These are phyloP conservation scores for Colletotrichum australisinense DNA, from an alignment of 2,329 filamentous ascomycete species.

Conservation along the genomic window DNA sequence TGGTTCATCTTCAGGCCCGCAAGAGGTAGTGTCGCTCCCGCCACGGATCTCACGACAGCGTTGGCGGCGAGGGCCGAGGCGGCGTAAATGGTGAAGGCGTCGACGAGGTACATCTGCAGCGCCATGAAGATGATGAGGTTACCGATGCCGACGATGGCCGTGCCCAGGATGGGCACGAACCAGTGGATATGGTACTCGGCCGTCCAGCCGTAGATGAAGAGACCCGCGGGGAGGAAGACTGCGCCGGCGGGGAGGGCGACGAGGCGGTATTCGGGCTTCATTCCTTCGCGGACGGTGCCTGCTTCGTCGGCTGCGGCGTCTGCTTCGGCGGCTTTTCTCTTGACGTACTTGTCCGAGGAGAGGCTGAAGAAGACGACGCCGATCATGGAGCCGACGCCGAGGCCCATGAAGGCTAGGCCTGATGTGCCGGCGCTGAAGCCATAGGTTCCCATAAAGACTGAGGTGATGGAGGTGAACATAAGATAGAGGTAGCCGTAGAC, in stretches of 20 bases:
- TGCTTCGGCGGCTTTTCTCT: conserved; percentile 25
- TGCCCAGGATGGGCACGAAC: conserved; percentile 67
- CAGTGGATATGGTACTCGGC: conserved; percentile 65
- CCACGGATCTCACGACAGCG: conserved; percentile 65
- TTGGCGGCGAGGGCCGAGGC: conserved; percentile 71
- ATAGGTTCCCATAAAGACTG: conserved; percentile 56
- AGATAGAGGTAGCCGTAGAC: conserved; percentile 63
- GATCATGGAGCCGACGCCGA: conserved; percentile 31
- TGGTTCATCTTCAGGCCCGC: conserved; percentile 35
- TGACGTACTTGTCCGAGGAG: conserved; percentile 28
- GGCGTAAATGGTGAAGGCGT: conserved; percentile 61
- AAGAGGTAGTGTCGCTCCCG: conserved; percentile 36
- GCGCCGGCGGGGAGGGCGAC: conserved; percentile 4
- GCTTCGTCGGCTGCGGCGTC: conserved; percentile 14
- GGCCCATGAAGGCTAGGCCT: conserved; percentile 32
- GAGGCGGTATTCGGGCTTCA: conserved; percentile 40
- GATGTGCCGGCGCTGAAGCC: conserved; percentile 45
- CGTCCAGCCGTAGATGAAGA: conserved; percentile 44
- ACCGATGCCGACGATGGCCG: conserved; percentile 58
- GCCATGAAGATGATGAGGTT: conserved; percentile 62
- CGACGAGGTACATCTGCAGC: conserved; percentile 73
- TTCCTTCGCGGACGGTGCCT: neutral
- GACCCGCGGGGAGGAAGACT: conserved; percentile 36
- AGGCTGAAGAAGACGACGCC: conserved; percentile 31
- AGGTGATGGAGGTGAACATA: conserved; percentile 62